Evolutionary conservation across 2,329 filamentous ascomycete genomes (phyloP), one percentile per base, ranked within the genome.

Genomic region (Colletotrichum endophyticum): DNA sequence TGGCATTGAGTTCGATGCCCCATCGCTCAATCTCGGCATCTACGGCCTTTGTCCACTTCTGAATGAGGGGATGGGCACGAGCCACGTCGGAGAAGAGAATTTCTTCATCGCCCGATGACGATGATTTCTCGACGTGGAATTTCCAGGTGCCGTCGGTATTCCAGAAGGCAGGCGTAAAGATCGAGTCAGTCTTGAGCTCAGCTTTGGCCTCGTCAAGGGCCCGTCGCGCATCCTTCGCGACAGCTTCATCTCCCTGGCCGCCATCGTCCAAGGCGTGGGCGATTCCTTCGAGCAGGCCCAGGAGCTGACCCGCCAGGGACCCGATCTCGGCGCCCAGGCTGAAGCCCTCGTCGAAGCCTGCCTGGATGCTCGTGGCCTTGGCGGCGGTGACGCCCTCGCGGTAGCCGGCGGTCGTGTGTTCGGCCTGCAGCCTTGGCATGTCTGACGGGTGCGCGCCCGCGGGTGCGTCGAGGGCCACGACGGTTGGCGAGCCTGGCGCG

Each of bases 321-420:
- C 96, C 97, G 34, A 99, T 87, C 68, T 94, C 92, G 1, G 95
- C 96, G 15, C 97, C 97, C 1, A 99, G 88, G 16, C 92, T 89
- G 83, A 96, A 99, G 0, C 96, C 96, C 78, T 96, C 95, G 83
- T 99, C 97, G 82, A 99, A 99, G 0, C 96, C 96, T 16, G 89
- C 89, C 85, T 99, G 97, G 30, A 98, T 92, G 80, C 92, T 94
- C 64, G 89, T 86, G 30, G 91, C 91, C 84, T 99, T 99, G 36
- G 94, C 94, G 5, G 87, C 88, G 0, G 94, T 90, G 70, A 99
- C 91, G 61, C 96, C 97, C 81, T 98, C 96, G 75, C 96, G 94
- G 85, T 99, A 99, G 25, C 97, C 97, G 53, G 95, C 93, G 9
- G 95, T 98, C 69, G 92, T 91, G 83, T 98, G 95, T 72, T 94